phyloP scores from a whole-genome alignment of 306 rosid species.

The Prunus mira region DNA sequence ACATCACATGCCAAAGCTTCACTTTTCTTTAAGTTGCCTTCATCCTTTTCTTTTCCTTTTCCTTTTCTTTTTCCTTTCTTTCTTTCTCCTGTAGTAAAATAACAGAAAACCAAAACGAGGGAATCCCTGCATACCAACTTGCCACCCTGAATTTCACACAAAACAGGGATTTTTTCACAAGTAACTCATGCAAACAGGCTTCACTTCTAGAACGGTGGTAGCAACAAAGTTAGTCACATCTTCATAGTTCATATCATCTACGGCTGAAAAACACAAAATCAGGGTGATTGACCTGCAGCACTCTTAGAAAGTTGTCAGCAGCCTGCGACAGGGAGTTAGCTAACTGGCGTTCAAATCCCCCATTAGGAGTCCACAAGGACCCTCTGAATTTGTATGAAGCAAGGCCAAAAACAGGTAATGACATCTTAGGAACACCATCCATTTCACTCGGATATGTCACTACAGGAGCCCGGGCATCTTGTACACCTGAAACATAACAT shows the following conservation, averaged over 20 bases:
- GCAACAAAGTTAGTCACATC: conserved; percentile 21
- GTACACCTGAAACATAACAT: conserved; percentile 46
- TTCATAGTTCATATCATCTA: conserved; percentile 20
- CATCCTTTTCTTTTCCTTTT: conserved; percentile 2
- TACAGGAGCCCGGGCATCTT: conserved; percentile 34
- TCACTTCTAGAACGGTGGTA: conserved; percentile 25
- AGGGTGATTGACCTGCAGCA: conserved; percentile 69
- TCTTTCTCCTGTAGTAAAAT: conserved; percentile 6
- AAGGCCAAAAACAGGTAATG: conserved; percentile 77
- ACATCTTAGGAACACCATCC: conserved; percentile 46
- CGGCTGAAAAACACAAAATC: conserved; percentile 85
- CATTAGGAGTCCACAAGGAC: conserved; percentile 75
- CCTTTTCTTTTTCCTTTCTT: conserved; percentile 16
- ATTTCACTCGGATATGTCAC: conserved; percentile 35
- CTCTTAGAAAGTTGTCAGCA: conserved; percentile 64
- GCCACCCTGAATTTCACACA: conserved; percentile 23
- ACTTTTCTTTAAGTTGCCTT: conserved; percentile 20
- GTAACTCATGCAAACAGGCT: conserved; percentile 22
- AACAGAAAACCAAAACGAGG: conserved; percentile 32
- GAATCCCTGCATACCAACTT: conserved; percentile 22
- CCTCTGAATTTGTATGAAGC: conserved; percentile 92
- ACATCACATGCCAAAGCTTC: conserved; percentile 22
- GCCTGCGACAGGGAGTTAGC: conserved; percentile 53
- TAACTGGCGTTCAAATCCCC: conserved; percentile 57
- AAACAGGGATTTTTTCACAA: conserved; percentile 12